phyloP scores from a whole-genome alignment of 2,329 filamentous ascomycete species.

The Fonsecaea pedrosoi region DNA sequence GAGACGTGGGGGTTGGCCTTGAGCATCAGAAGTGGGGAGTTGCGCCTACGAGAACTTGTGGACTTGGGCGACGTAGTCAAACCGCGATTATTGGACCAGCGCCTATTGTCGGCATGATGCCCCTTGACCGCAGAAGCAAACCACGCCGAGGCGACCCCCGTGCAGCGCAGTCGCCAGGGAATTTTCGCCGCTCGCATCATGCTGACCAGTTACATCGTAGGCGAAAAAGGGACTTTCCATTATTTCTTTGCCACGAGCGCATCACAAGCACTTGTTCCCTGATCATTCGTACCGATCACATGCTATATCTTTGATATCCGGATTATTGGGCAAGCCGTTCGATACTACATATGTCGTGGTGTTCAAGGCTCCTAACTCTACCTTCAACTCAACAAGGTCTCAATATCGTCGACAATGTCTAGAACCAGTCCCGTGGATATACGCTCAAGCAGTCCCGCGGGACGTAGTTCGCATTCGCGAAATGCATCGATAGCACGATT shows the following conservation, averaged over 20 bases:
- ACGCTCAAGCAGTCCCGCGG: constrained; percentile 28
- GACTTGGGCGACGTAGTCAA: neutral
- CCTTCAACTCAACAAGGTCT: neutral
- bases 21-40: neutral
- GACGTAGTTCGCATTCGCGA: constrained; percentile 53
- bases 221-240: neutral
- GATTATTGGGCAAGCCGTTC: neutral
- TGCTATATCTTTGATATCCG: constrained; percentile 12
- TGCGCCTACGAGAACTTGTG: neutral
- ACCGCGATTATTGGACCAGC: neutral
- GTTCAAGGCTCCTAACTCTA: constrained; percentile 1
- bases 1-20: neutral
- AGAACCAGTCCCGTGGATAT: constrained; percentile 33
- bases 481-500: constrained; percentile 62
- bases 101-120: neutral
- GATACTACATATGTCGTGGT: neutral
- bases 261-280: neutral
- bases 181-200: constrained; percentile 2
- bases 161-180: neutral
- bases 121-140: constrained; percentile 1
- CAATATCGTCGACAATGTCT: constrained; percentile 31
- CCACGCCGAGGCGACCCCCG: neutral
- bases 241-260: constrained; percentile 10
- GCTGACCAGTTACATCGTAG: constrained; percentile 1
- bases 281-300: constrained; percentile 17